Evolutionary conservation across 1,284 basidiomycete genomes (phyloP), one percentile per base, ranked within the genome.

Genomic region (Macrocystidia cucumis): DNA sequence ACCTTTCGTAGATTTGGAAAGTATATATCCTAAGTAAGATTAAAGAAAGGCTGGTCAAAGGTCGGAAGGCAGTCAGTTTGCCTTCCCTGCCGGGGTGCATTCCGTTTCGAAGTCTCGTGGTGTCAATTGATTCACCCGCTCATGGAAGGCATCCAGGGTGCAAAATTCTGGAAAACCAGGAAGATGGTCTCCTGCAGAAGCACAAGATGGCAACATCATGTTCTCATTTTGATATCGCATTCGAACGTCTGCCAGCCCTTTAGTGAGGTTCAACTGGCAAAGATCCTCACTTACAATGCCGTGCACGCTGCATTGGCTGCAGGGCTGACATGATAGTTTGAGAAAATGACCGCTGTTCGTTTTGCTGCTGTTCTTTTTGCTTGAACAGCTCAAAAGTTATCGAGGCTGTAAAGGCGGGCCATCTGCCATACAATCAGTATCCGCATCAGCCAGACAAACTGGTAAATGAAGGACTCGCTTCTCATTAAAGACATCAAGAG

Each of bases 191-290:
- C 79, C 81, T 34, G 71, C 60, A 1, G 68, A 67, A 1, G 77
- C 72, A 45, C 87, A 91, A 4, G 77, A 49, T 0, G 87, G 85
- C 5, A 90, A 60, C 1, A 59, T 39, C 55, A 89, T 59, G 44
- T 72, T 73, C 39, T 69, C 64, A 59, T 87, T 85, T 54, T 86
- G 80, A 48, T 88, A 87, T 16, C 86, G 72, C 65, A 86, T 74
- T 5, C 87, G 74, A 20, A 91, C 67, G 46, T 75, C 82, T 86
- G 47, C n/a, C 33, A 30, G 23, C 29, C 2, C n/a, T 13, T 22
- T 18, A 12, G 11, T 7, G 9, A 13, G 35, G 30, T 14, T 39
- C 30, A 42, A 28, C 3, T 17, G 31, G 26, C 36, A 13, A 11
- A 27, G 9, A 31, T 27, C 7, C n/a, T 9, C 13, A 46, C 57